Base-by-base conservation (phyloP, 2,329 filamentous ascomycete species). In the Thyridium curvatum region DNA sequence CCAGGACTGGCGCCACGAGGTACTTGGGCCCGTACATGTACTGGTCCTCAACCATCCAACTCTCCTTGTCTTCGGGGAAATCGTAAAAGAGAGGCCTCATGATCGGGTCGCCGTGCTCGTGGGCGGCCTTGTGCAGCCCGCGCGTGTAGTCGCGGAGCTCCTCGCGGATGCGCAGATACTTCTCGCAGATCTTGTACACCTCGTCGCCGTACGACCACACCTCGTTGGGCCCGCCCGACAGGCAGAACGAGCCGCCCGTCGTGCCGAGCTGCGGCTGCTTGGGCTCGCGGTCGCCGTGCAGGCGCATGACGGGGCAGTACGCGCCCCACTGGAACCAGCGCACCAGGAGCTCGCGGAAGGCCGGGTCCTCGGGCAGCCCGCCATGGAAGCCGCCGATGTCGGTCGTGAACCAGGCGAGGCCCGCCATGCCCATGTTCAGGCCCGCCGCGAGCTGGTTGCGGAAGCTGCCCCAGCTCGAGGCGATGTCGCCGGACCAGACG, bases 351-450 rank as follows among this genome's bases (percentile, higher is more conserved):
- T 84, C 80, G 8, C 77, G 65, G 55, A 84, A 84, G 0, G 49
- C 61, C 2, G 62, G 56, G 34, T 80, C 69, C 1, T 62, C 54
- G 0, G 78, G 75, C 43, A 79, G 66, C 0, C 80, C 80, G 5
- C 79, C 79, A 49, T 84, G 79, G 50, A 85, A 84, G 1, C 81
- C 81, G 2, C 81, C 80, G 38, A 84, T 84, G 47, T 84, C 80
- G 1, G 79, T 84, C 0, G 80, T 84, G 77, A 77, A 84, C 79
- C 79, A 83, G 0, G 77, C 71, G 9, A 84, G 66, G 0, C 80
- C 80, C 0, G 77, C 66, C 4, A 84, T 58, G 0, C 77, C 80
- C 73, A 82, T 82, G 51, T 81, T 80, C 15, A 84, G 59, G 0
- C 80, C 80, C 0, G 80, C 79, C 0, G 75, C 66, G 3, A 84